Conservation (phyloP, 23 red algal genomes). For the Cyanidioschyzon merolae region DNA sequence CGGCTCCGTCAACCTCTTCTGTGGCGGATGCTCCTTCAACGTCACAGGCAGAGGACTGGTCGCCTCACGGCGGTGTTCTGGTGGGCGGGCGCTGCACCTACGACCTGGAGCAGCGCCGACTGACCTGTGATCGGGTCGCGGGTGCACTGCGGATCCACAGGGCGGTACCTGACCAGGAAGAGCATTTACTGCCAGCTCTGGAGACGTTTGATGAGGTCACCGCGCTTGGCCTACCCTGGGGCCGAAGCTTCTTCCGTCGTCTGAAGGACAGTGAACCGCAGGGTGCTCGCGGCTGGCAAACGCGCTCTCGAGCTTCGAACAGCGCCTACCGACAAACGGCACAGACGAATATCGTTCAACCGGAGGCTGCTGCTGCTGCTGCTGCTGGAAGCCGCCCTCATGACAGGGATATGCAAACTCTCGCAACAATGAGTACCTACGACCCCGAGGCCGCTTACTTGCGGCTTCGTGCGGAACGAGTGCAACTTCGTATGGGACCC, state of each 20-base stretch:
- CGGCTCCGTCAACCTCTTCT: background rate
- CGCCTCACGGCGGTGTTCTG: background rate
- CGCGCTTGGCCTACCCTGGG: background rate
- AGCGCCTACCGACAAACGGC: background rate
- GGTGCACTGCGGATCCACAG: background rate
- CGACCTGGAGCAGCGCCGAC: background rate
- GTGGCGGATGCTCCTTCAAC: background rate
- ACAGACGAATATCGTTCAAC: background rate
- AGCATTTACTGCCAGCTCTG: background rate
- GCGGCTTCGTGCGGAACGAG: background rate
- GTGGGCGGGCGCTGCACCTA: background rate
- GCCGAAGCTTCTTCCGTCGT: background rate
- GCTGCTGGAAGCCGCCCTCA: too few species aligned
- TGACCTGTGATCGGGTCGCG: background rate
- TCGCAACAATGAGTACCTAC: background rate
- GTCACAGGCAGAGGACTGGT: background rate
- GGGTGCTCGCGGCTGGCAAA: background rate
- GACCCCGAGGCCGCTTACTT: slow-evolving; percentile 5
- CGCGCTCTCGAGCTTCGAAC: background rate
- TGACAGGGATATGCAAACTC: background rate
- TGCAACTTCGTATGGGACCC: background rate
- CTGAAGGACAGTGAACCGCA: slow-evolving; percentile 6
- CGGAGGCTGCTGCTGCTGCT: background rate
- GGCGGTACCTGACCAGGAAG: background rate
- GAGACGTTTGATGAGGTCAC: background rate